These are phyloP conservation scores for Talaromyces sp. DNA, from an alignment of 2,329 filamentous ascomycete genomes.

Conservation along the genomic window DNA sequence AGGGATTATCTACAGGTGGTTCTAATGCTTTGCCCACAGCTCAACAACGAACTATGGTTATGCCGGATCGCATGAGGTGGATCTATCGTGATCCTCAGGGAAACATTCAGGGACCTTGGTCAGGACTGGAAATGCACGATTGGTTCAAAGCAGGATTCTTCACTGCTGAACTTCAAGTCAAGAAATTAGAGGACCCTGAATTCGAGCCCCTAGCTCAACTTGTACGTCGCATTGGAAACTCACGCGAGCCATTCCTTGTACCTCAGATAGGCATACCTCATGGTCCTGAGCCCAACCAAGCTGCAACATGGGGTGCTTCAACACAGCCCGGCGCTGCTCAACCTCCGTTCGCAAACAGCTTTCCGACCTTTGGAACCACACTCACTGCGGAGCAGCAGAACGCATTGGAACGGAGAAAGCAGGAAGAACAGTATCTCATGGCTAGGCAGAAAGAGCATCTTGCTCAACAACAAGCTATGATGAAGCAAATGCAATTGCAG, in stretches of 20 bases:
- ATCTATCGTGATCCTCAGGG: slow-evolving; percentile 95
- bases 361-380: slow-evolving; percentile 94
- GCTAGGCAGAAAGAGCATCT: slow-evolving; percentile 92
- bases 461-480: slow-evolving; percentile 77
- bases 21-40: slow-evolving; percentile 64
- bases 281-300: slow-evolving; percentile 61
- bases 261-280: slow-evolving; percentile 95
- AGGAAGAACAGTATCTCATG: slow-evolving; percentile 96
- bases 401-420: slow-evolving; percentile 90
- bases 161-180: slow-evolving; percentile 87
- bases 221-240: slow-evolving; percentile 94
- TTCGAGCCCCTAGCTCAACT: slow-evolving; percentile 94
- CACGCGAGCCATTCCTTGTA: slow-evolving; percentile 92
- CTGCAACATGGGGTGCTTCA: slow-evolving; percentile 46
- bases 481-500: slow-evolving; percentile 67
- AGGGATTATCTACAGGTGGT: slow-evolving; percentile 38
- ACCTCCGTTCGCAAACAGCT: slow-evolving; percentile 87
- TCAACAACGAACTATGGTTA: slow-evolving; percentile 87
- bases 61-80: slow-evolving; percentile 99
- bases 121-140: slow-evolving; percentile 97
- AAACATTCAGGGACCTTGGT: slow-evolving; percentile 89
- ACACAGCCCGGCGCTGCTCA: slow-evolving; percentile 60
- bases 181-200: slow-evolving; percentile 87
- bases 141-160: slow-evolving; percentile 99
- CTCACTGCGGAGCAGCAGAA: slow-evolving; percentile 97